phyloP scores from a whole-genome alignment of 1,139 yeast species.

The Hansenula sp. region DNA sequence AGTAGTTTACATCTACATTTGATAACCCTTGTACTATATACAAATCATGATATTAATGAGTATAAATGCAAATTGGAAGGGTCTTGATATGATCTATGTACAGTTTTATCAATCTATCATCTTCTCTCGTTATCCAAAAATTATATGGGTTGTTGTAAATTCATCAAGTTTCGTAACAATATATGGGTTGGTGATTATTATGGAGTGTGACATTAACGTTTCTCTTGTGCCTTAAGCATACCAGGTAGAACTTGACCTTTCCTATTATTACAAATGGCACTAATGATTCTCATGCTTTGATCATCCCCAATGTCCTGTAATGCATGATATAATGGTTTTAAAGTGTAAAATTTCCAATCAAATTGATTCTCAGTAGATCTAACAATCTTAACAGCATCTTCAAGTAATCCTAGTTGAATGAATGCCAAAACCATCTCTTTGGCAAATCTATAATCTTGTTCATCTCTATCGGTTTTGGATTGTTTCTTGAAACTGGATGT shows the following conservation, averaged over 20 bases:
- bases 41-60: too few relatives aligned
- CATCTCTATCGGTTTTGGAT: conserved; percentile 35
- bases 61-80: too few relatives aligned
- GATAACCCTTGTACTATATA: too few relatives aligned
- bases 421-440: conserved; percentile 54
- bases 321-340: conserved; percentile 43
- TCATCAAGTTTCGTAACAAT: too few relatives aligned
- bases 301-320: conserved; percentile 50
- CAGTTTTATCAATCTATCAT: too few relatives aligned
- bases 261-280: conserved; percentile 28
- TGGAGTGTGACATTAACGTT: too few relatives aligned
- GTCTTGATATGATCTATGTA: too few relatives aligned
- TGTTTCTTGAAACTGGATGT: conserved; percentile 42
- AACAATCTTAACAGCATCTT: conserved; percentile 70
- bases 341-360: conserved; percentile 64
- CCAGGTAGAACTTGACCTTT: conserved; percentile 1
- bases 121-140: too few relatives aligned
- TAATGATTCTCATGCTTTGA: conserved; percentile 33
- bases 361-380: conserved; percentile 66
- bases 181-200: too few relatives aligned
- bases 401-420: conserved; percentile 46
- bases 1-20: too few relatives aligned
- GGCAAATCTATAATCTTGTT: conserved; percentile 68
- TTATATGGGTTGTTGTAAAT: too few relatives aligned
- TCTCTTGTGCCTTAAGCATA: neutral